Evolutionary conservation across 1,139 yeast genomes (phyloP).

Genomic region (Meyerozyma athensensis): DNA sequence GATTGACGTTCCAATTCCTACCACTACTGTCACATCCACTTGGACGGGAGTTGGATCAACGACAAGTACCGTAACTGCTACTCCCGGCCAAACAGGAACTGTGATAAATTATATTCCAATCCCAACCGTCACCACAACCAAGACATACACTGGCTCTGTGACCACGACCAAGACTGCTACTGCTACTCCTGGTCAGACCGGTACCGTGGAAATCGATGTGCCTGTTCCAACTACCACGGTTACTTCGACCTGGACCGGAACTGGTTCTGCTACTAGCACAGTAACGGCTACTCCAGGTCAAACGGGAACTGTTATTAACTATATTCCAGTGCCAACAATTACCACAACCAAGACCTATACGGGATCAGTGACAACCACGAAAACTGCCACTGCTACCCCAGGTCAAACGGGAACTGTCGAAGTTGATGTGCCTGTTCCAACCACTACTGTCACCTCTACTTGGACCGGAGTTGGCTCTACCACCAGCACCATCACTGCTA

Average conservation of each 20-base stretch:
- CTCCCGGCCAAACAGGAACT: conserved; percentile 11
- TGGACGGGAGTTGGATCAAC: conserved; percentile 11
- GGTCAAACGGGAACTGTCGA: background rate
- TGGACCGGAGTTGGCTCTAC: conserved; percentile 4
- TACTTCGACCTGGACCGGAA: conserved; percentile 7
- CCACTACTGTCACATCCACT: conserved; percentile 6
- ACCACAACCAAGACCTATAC: conserved; percentile 8
- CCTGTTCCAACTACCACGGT: conserved; percentile 7
- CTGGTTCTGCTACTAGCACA: conserved; percentile 9
- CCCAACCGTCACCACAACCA: conserved; percentile 12
- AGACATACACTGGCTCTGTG: conserved; percentile 10
- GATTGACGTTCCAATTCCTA: conserved; percentile 8
- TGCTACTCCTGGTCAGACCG: conserved; percentile 9
- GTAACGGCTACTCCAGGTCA: conserved; percentile 15
- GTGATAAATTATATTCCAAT: conserved; percentile 8
- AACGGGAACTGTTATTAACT: conserved; percentile 7
- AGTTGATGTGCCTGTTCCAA: conserved; percentile 7
- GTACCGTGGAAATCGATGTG: conserved; percentile 7
- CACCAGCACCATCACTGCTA: conserved; percentile 1
- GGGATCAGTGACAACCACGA: conserved; percentile 9
- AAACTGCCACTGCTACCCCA: conserved; percentile 9
- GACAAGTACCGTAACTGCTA: conserved; percentile 11
- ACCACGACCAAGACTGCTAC: conserved; percentile 8
- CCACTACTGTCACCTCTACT: conserved; percentile 2
- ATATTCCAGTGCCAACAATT: conserved; percentile 10